Evolutionary conservation across 768 basidiomycete species (phyloP), one percentile per base, ranked within the genome.

Genomic region (Boletus eberwhitei): DNA sequence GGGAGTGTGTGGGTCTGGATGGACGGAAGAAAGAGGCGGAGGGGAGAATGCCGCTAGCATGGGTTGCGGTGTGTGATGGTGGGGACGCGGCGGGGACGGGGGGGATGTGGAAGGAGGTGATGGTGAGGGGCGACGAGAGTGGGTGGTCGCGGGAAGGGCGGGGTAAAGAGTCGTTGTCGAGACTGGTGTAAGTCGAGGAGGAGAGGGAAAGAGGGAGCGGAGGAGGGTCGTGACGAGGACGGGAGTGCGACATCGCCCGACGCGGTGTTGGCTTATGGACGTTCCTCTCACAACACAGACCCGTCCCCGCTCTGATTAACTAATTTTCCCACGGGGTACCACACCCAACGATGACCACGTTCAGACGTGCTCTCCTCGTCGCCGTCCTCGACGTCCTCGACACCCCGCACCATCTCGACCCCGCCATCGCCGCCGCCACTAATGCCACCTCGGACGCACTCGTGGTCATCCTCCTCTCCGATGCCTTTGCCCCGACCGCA

Each of bases 1-100:
- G 80, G 31, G 76, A 79, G 58, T 82, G 74, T 22, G 70, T 68
- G 0, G 87, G 89, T 47, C 84, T 78, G 5, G 84, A 80, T 5
- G 88, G 87, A 21, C 77, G 82, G 64, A 91, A 91, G 74, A 92
- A 91, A 8, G 87, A 85, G 5, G 88, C 82, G 11, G 88, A 84
- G 16, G 91, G 88, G 52, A 85, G 83, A 19, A 91, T 87, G 32
- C 88, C 89, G 41, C 83, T 81, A 13, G 85, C 84, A 67, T 90
- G 86, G 0, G 86, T 85, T 2, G 80, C 77, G 39, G 84, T 81
- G 70, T 88, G 85, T 0, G 85, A 83, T 6, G 79, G 50, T n/a
- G 51, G 55, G n/a, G 63, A 60, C 12, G 52, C 26, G 34, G 59
- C 34, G 31, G 66, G 24, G 19, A 34, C 22, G 45, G 62, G 29